Evolutionary conservation across 805 yeast genomes (phyloP), one percentile per base, ranked within the genome.

Genomic region (Pichia insulana): DNA sequence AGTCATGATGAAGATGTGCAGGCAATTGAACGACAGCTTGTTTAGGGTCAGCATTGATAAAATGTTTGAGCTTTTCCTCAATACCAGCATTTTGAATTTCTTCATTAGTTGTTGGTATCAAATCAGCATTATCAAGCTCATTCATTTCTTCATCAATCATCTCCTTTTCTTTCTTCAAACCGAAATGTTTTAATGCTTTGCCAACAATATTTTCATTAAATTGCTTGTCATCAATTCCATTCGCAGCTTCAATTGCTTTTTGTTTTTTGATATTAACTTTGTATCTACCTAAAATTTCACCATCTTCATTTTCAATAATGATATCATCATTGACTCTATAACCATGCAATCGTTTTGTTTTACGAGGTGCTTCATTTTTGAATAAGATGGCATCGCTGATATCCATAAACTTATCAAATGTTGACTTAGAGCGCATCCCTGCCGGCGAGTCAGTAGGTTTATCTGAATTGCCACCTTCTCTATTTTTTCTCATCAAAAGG

Each of bases 221-320:
- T 32, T 43, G 40, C 19, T 39, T 48, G 44, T 18, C 39, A 28
- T 22, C 25, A 22, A 36, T 34, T 19, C 37, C 42, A 10, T 36
- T 35, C 4, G 34, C 37, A 18, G 30, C 19, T 15, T 43, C 44
- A 38, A 42, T 40, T 4, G 47, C 37, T 18, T 42, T 30, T 15
- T 34, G 34, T 37, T 48, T 55, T 41, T 57, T 59, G 30, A 76
- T 72, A 53, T 80, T 84, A 40, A 89, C 79, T 52, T 68, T 73
- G 62, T 88, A 90, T 41, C 95, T 71, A 55, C 96, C 78, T 36
- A 92, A 68, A 43, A 92, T 76, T 52, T 90, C 97, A 49, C 97
- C 98, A 11, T 89, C 95, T 36, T 76, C 85, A 54, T 88, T 84
- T 61, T 90, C 98, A 44, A 92, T 81, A 45, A 87, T 71, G 42